Conservation (phyloP, 1,139 yeast species). For the Pneumocystis jirovecii region DNA sequence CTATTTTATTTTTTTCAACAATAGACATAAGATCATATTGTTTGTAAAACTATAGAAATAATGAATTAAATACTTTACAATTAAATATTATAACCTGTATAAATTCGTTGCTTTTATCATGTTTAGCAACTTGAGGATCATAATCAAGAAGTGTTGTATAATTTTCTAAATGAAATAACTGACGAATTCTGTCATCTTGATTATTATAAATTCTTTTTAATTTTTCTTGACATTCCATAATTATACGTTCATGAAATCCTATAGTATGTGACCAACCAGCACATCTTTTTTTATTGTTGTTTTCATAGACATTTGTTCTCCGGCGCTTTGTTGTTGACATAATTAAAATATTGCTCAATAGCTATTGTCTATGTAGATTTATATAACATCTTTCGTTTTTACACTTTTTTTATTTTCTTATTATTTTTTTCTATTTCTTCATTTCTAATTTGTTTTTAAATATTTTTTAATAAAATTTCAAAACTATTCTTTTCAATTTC, state of each 20-base stretch:
- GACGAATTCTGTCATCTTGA: conserved; percentile 34
- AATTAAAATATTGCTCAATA: background rate
- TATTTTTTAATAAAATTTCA: background rate
- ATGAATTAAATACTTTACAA: conserved; percentile 21
- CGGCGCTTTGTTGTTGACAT: background rate
- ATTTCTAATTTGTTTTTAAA: background rate
- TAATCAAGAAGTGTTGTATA: conserved; percentile 45
- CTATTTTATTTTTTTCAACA: background rate
- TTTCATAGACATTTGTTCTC: background rate
- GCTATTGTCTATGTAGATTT: background rate
- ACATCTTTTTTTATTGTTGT: background rate
- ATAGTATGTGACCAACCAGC: background rate
- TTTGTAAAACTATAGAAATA: conserved; percentile 23
- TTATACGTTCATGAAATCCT: background rate
- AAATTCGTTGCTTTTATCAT: conserved; percentile 28
- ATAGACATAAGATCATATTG: background rate
- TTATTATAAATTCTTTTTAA: conserved; percentile 30
- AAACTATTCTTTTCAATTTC: background rate
- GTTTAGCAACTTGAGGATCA: conserved; percentile 41
- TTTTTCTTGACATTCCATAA: conserved; percentile 18
- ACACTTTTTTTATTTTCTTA: background rate
- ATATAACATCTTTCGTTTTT: background rate
- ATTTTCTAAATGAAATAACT: conserved; percentile 44
- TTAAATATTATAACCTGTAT: conserved; percentile 3
- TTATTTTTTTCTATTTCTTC: background rate